Evolutionary conservation across 257 asterid species (phyloP), one percentile per base, ranked within the genome.

Genomic region (Lithospermum erythrorhizon): DNA sequence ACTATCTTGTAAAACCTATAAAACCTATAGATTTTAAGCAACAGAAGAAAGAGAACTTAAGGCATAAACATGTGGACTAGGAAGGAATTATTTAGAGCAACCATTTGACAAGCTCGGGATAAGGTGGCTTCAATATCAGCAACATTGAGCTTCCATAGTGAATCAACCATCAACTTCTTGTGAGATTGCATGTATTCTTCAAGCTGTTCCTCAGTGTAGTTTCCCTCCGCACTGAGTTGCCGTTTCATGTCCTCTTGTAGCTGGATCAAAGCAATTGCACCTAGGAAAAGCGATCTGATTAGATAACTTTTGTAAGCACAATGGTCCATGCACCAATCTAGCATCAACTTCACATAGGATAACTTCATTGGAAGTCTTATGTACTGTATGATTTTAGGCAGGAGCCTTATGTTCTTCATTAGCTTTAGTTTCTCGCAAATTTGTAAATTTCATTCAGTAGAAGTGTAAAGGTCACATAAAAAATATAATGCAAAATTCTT

Each of bases 81-180:
- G 53, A 73, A 57, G 20, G 61, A 57, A 63, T 61, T 47, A 65
- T 66, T 52, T 22, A 20, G 66, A 70, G 66, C 75, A 68, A 91
- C 98, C 97, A 81, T 88, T 78, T 93, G 98, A 73, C 98, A 89
- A 79, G 89, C 98, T 21, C 87, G 97, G 54, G 95, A 83, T 63
- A 93, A 82, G 21, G 98, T 93, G 66, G 81, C 77, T 77, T 93
- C 98, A 61, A 93, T 93, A 77, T 93, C 98, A 60, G 97, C 98
- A 73, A 93, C 98, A 69, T 93, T 93, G 73, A 93, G 95, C 86
- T 93, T 93, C 98, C 98, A 93, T 54, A 89, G 86, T 20, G 98
- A 93, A 77, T 93, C 98, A 13, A 79, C 87, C 98, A 93, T 93
- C 59, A 93, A 49, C 78, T 86, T 84, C 85, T 89, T 89, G 93